Base-by-base conservation (phyloP, 306 rosid species). In the Aeschynomene evenia region DNA sequence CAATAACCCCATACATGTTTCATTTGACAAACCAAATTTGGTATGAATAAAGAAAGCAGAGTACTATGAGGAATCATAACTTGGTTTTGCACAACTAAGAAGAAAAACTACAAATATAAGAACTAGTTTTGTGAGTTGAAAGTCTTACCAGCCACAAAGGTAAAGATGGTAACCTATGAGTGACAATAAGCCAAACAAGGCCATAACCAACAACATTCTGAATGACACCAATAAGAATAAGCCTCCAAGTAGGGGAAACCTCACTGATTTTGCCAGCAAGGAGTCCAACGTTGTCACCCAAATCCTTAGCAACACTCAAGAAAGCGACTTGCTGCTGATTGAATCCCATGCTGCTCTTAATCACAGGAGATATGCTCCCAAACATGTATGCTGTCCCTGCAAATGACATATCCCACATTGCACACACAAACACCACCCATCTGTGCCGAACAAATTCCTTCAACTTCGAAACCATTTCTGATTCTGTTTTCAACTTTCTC, bases 401-500 rank as follows among this genome's bases (percentile, higher is more conserved):
- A 67, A 86, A 85, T 7, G 96, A 86, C 60, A 87, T 86, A 13
- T 88, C 54, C 96, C 98, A 92, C 84, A 86, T 92, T 57, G 96
- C 91, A 11, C 91, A 84, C 72, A 85, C 98, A 63, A 89, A 92
- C 65, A 92, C 96, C 65, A 92, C 63, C 98, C 98, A 92, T 73
- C 93, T 79, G 79, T 88, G 87, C 23, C 72, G 70, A 1, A 62
- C 9, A 5, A 92, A 80, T 0, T 16, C 64, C 68, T 65, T 72
- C 61, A 86, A 8, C 58, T 80, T 88, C 65, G 49, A 46, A 33
- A 58, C 72, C 89, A 75, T 79, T 4, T 20, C 45, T 18, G 15
- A 0, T 33, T 4, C 1, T 2, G 42, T 12, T 4, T 9, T 34
- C 9, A 56, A 13, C 12, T 56, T 56, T 9, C 20, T 28, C n/a